phyloP scores from a whole-genome alignment of 2,329 filamentous ascomycete species.

The Phoma sp. region DNA sequence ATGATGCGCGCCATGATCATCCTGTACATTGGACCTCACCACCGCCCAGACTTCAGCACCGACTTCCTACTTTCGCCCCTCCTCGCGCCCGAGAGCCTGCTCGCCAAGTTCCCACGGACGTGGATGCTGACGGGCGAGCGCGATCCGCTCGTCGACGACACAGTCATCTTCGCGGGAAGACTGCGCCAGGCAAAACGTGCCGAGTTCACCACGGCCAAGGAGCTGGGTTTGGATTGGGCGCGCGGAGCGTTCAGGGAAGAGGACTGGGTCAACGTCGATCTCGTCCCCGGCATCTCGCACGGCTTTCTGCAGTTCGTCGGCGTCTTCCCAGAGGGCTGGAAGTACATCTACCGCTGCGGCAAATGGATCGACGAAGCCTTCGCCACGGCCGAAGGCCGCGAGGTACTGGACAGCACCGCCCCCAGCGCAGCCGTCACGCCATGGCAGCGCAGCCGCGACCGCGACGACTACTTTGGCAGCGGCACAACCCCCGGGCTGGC shows the following conservation, averaged over 20 bases:
- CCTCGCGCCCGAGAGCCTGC: constrained; percentile 81
- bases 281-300: constrained; percentile 89
- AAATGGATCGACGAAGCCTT: constrained; percentile 85
- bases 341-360: constrained; percentile 78
- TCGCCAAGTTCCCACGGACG: constrained; percentile 89
- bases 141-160: constrained; percentile 95
- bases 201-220: constrained; percentile 61
- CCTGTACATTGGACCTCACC: constrained; percentile 91
- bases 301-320: constrained; percentile 92
- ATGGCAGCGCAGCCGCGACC: constrained; percentile 68
- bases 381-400: constrained; percentile 45
- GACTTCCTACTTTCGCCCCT: constrained; percentile 92
- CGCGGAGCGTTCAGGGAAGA: constrained; percentile 69
- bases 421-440: constrained; percentile 21
- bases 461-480: constrained; percentile 76
- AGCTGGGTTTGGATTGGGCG: constrained; percentile 61
- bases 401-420: constrained; percentile 17
- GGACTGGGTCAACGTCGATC: constrained; percentile 78
- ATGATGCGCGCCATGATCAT: constrained; percentile 99
- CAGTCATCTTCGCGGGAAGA: constrained; percentile 90
- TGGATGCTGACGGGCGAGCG: constrained; percentile 95
- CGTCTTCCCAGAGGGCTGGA: constrained; percentile 89
- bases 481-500: constrained; percentile 73
- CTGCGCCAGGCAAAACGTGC: constrained; percentile 78
- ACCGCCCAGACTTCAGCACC: constrained; percentile 88